phyloP scores from a whole-genome alignment of 768 basidiomycete species.

The Clitopilus passeckerianus region DNA sequence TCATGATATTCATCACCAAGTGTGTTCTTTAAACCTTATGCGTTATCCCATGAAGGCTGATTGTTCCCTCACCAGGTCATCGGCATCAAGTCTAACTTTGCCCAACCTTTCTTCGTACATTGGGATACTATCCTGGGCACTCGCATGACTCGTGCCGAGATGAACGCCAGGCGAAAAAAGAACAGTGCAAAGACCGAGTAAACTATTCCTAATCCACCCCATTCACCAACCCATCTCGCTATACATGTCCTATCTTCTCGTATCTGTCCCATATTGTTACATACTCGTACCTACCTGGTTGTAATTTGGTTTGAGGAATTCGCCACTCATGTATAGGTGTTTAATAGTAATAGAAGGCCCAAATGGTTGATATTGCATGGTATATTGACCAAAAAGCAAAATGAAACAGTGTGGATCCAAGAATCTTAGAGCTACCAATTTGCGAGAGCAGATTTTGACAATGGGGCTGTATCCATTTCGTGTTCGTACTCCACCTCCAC shows the following conservation, averaged over 20 bases:
- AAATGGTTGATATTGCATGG: neutral
- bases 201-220: neutral
- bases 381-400: neutral
- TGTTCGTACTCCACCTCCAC: slow-evolving; percentile 98
- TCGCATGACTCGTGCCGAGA: slow-evolving; percentile 68
- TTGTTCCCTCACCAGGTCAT: slow-evolving; percentile 35
- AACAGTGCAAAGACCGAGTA: slow-evolving; percentile 23
- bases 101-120: slow-evolving; percentile 94
- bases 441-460: slow-evolving; percentile 45
- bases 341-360: neutral
- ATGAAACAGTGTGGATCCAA: too few species aligned
- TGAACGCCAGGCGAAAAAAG: slow-evolving; percentile 45
- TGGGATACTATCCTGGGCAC: slow-evolving; percentile 89
- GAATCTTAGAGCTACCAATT: slow-evolving; percentile 49
- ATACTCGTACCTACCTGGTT: neutral
- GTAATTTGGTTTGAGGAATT: neutral
- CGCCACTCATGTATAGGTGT: neutral
- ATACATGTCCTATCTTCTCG: neutral
- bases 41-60: neutral
- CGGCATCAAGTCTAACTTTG: slow-evolving; percentile 94
- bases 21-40: slow-evolving; percentile 21
- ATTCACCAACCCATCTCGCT: neutral
- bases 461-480: slow-evolving; percentile 70
- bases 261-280: neutral
- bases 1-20: slow-evolving; percentile 98